phyloP scores from a whole-genome alignment of 768 basidiomycete species.

The Chalciporus pseudorubinellus region DNA sequence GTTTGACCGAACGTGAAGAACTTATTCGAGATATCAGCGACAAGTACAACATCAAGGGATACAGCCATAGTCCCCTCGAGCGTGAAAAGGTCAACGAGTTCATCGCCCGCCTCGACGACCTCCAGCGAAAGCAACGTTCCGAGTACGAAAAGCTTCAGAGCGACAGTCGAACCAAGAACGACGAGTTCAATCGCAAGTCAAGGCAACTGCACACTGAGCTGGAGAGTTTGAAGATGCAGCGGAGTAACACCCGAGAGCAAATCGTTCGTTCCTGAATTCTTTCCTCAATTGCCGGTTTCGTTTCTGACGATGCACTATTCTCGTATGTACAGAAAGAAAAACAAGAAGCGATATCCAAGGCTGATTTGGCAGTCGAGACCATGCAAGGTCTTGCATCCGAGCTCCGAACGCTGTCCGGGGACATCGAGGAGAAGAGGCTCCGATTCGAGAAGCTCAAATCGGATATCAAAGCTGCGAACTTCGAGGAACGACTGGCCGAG shows the following conservation, averaged over 20 bases:
- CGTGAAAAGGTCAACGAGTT: constrained; percentile 74
- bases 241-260: constrained; percentile 49
- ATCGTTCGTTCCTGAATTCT: constrained; percentile 42
- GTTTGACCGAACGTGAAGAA: constrained; percentile 67
- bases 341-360: constrained; percentile 47
- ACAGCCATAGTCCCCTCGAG: constrained; percentile 65
- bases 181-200: constrained; percentile 64
- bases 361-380: constrained; percentile 57
- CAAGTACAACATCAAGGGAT: constrained; percentile 72
- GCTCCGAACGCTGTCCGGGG: constrained; percentile 50
- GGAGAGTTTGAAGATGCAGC: constrained; percentile 53
- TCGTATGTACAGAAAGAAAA: constrained; percentile 41
- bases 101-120: constrained; percentile 57
- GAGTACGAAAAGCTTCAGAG: constrained; percentile 70
- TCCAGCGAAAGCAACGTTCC: constrained; percentile 58
- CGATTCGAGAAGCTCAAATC: constrained; percentile 58
- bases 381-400: constrained; percentile 53
- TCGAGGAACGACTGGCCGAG: constrained; percentile 61
- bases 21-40: constrained; percentile 68
- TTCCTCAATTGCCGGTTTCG: neutral
- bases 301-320: neutral
- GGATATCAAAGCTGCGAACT: constrained; percentile 58
- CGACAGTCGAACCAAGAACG: constrained; percentile 53
- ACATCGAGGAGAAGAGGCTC: constrained; percentile 67
- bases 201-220: constrained; percentile 55